A percentile compares a stretch with the other conserved stretches of the same genome.
phyloP scores from a whole-genome alignment of 208 protist species.

The Leishmania mexicana region DNA sequence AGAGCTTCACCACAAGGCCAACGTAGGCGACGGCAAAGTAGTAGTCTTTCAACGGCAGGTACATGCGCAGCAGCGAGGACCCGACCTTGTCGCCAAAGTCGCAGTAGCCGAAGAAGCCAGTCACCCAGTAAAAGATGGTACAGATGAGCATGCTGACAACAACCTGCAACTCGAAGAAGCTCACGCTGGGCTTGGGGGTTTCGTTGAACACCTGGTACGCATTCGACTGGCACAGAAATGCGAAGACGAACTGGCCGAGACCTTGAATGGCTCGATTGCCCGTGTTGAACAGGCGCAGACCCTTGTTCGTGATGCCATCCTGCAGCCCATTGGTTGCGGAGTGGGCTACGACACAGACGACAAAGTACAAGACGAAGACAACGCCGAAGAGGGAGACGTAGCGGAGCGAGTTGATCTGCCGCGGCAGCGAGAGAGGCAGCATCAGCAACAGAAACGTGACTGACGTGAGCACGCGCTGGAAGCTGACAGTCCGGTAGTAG shows the following conservation, averaged over 20 bases:
- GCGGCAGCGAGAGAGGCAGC: slow-evolving; percentile 72
- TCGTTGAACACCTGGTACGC: slow-evolving; percentile 65
- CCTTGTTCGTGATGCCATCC: slow-evolving; percentile 28
- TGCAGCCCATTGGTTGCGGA: slow-evolving; percentile 29
- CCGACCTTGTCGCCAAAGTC: slow-evolving; percentile 55
- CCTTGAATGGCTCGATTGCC: slow-evolving; percentile 47
- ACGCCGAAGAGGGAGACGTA: slow-evolving; percentile 74
- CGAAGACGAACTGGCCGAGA: slow-evolving; percentile 63
- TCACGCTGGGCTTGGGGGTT: slow-evolving; percentile 40
- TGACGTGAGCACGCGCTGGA: slow-evolving; percentile 43
- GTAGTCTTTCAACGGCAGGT: slow-evolving; percentile 50
- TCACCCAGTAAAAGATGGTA: slow-evolving; percentile 69
- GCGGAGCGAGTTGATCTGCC: slow-evolving; percentile 78
- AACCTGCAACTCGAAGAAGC: slow-evolving; percentile 47
- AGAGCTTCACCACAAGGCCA: slow-evolving; percentile 68
- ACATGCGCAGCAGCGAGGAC: slow-evolving; percentile 65
- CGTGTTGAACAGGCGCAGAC: slow-evolving; percentile 34
- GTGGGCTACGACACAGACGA: slow-evolving; percentile 64
- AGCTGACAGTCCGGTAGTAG: slow-evolving; percentile 31
- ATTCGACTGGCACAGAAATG: slow-evolving; percentile 75
- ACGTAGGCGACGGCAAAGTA: slow-evolving; percentile 75
- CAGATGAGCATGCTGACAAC: slow-evolving; percentile 66
- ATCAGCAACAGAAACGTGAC: slow-evolving; percentile 66
- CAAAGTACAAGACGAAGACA: slow-evolving; percentile 71
- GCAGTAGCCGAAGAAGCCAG: slow-evolving; percentile 74